These are phyloP conservation scores for Stagonosporopsis cucurbitacearum DNA, from an alignment of 2,329 filamentous ascomycete genomes.

Conservation along the genomic window DNA sequence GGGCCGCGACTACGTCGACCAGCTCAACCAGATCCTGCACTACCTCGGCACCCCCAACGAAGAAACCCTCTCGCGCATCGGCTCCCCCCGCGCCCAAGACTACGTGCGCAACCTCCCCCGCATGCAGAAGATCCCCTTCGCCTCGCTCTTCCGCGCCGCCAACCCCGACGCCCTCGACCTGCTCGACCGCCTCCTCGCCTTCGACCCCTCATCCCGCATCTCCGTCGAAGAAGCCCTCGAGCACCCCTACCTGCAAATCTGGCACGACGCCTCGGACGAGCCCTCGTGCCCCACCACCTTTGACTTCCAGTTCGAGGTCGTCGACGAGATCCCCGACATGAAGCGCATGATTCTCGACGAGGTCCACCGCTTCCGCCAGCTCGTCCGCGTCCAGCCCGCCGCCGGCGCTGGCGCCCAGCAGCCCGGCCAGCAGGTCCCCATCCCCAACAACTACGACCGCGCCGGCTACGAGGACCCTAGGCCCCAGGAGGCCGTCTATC, in stretches of 20 bases:
- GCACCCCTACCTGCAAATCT: slow-evolving; percentile 95
- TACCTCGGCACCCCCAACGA: slow-evolving; percentile 97
- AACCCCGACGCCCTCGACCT: slow-evolving; percentile 96
- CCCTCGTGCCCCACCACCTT: slow-evolving; percentile 92
- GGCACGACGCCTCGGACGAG: slow-evolving; percentile 97
- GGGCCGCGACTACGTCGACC: slow-evolving; percentile 97
- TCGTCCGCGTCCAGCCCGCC: slow-evolving; percentile 54
- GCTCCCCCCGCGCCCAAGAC: slow-evolving; percentile 93
- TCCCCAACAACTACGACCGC: slow-evolving; percentile 66
- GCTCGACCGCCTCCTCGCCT: slow-evolving; percentile 95
- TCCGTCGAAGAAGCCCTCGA: slow-evolving; percentile 94
- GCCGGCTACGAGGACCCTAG: slow-evolving; percentile 67
- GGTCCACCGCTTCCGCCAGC: slow-evolving; percentile 80
- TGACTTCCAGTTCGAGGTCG: slow-evolving; percentile 98
- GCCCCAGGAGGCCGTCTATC: slow-evolving; percentile 62
- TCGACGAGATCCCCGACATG: slow-evolving; percentile 95
- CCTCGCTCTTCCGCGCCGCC: slow-evolving; percentile 85
- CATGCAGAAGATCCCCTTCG: slow-evolving; percentile 94
- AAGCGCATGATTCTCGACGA: slow-evolving; percentile 97
- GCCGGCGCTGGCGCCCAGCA: slow-evolving; percentile 45
- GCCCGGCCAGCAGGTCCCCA: slow-evolving; percentile 61
- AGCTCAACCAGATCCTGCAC: slow-evolving; percentile 98
- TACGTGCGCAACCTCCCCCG: slow-evolving; percentile 95
- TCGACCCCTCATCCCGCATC: slow-evolving; percentile 92
- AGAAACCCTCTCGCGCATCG: slow-evolving; percentile 90